Base-by-base conservation (phyloP, 805 yeast species). In the Candida argentea region DNA sequence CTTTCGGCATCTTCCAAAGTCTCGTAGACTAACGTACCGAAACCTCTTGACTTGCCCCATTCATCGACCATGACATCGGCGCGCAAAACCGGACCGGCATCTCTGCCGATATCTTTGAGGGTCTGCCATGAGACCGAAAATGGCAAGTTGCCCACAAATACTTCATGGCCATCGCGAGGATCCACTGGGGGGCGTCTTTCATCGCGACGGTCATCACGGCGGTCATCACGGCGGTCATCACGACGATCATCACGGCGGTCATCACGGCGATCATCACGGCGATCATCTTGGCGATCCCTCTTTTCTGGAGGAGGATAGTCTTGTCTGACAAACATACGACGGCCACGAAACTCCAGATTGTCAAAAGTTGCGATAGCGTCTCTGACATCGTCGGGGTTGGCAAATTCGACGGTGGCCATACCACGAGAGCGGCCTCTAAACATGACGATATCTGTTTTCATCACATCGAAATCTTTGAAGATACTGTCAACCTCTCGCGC, bases 391-490 rank as follows among this genome's bases (percentile, higher is more conserved):
- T 68, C 76, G 34, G 65, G 64, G 33, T 61, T 61, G 8, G 73
- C 61, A 44, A 78, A 87, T 52, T 86, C 95, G 23, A 86, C 95
- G 14, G 94, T 83, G 22, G 87, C 89, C 89, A 79, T 80, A 37
- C 94, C 94, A 56, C 89, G 67, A 46, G 85, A 78, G 44, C 79
- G 79, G 32, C 93, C 93, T 41, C 77, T 72, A 35, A 72, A 67
- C 3, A 77, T 75, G 25, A 85, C 78, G 29, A 87, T 77, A 50
- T 86, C 95, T 3, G 95, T 94, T 38, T 83, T 70, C 13, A 76
- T 65, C 30, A 86, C 79, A 16, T 65, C 32, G 38, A 52, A 57
- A 14, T 48, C 47, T 16, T 53, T 55, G 51, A 81, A 81, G 37
- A 68, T 62, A 11, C 64, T 75, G 44, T 70, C 71, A 29, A 81